A percentile compares a stretch with the other conserved stretches of the same genome.
phyloP scores from a whole-genome alignment of 176 grass and related monocot species.

The Avena insularis region DNA sequence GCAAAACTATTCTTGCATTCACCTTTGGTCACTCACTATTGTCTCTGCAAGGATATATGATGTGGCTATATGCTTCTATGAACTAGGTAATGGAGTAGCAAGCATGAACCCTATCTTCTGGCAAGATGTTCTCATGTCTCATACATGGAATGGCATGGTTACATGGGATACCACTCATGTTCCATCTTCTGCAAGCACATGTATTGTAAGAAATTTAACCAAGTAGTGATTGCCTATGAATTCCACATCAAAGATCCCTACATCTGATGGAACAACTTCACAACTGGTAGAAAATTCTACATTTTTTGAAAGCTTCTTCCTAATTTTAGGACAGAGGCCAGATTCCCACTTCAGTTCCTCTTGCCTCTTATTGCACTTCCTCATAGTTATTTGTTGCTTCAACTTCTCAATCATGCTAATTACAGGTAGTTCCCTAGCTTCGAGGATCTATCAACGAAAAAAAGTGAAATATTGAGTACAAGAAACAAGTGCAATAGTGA shows the following conservation, averaged over 20 bases:
- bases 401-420: not conserved
- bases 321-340: not conserved
- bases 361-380: not conserved
- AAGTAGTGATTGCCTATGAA: not conserved
- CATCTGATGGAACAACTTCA: not conserved
- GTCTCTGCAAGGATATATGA: not conserved
- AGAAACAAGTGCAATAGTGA: too few relatives aligned
- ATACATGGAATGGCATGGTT: not conserved
- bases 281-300: not conserved
- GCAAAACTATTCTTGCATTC: not conserved
- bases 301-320: not conserved
- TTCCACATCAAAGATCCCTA: not conserved
- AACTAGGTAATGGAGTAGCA: not conserved
- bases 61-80: not conserved
- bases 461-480: too few relatives aligned
- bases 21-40: not conserved
- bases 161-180: not conserved
- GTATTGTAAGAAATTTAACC: not conserved
- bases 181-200: not conserved
- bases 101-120: not conserved
- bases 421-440: not conserved
- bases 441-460: too few relatives aligned
- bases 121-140: not conserved
- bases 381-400: not conserved
- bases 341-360: not conserved